Conservation (phyloP, 2,329 filamentous ascomycete species). For the Phialophora verrucosa region DNA sequence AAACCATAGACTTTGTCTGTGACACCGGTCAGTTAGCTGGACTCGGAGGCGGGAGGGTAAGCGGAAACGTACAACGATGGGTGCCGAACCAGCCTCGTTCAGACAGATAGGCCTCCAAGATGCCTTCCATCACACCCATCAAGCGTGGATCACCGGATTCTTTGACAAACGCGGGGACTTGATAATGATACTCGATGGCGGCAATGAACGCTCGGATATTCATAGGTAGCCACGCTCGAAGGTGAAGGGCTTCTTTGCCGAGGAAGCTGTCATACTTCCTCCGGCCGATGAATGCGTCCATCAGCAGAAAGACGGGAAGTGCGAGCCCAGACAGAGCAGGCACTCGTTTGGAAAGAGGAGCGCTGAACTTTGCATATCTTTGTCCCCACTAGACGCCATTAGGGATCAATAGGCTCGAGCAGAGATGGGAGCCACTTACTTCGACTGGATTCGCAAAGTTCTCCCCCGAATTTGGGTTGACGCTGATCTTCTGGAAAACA, state of each 20-base stretch:
- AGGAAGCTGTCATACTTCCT: constrained; percentile 24
- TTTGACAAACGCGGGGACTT: constrained; percentile 25
- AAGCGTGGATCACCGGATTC: constrained; percentile 28
- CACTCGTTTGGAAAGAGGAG: constrained; percentile 28
- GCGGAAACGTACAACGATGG: constrained; percentile 18
- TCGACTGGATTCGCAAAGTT: constrained; percentile 32
- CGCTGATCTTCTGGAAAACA: constrained; percentile 31
- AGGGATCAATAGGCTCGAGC: neutral
- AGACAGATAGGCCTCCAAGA: constrained; percentile 28
- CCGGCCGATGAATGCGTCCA: constrained; percentile 30
- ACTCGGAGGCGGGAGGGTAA: neutral
- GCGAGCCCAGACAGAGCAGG: constrained; percentile 28
- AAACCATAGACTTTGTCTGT: constrained; percentile 32
- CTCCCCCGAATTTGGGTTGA: constrained; percentile 30
- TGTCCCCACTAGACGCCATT: constrained; percentile 26
- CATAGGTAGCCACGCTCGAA: constrained; percentile 27
- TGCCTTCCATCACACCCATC: constrained; percentile 32
- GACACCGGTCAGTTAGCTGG: neutral
- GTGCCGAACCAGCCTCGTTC: constrained; percentile 30
- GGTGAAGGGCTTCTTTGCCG: constrained; percentile 22
- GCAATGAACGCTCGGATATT: constrained; percentile 32
- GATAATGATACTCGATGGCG: constrained; percentile 30
- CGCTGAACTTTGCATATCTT: constrained; percentile 31
- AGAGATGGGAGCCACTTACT: constrained; percentile 9
- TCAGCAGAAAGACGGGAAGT: constrained; percentile 28